Base-by-base conservation (phyloP, 768 basidiomycete genomes). In the Mycena haematopus region DNA sequence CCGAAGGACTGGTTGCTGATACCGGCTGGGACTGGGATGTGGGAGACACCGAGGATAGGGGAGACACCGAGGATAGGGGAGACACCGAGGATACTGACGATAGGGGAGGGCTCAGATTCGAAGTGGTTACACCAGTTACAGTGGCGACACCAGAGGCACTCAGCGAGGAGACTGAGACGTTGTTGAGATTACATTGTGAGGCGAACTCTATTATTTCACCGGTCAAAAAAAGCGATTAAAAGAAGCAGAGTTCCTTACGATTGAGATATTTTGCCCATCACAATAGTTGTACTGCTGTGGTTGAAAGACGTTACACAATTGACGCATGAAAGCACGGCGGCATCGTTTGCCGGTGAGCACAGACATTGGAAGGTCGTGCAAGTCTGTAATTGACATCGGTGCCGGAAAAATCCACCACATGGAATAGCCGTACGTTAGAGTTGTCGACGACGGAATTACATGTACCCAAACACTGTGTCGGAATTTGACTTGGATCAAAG, bases 351-450 rank as follows among this genome's bases (percentile, higher is more conserved):
- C 6, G 61, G 33, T 2, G 70, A 71, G 33, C 76, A 77, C 2
- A 75, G 11, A 55, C 76, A 77, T 11, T 54, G 36, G 15, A 56
- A 62, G 2, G 57, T 66, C n/a, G n/a, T 52, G 53, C 76, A 77
- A 22, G 55, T 62, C 75, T 77, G 78, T 75, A 75, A 74, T 76
- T 75, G 78, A 24, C 13, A 38, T 50, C 40, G 4, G 31, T 44
- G 8, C 2, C 21, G 21, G 21, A 3, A 8, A 27, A 13, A 2
- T n/a, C 27, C 2, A 19, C 25, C 15, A 2, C 19, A 21, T 6
- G 13, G n/a, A 22, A 57, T 31, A 50, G 3, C 40, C 56, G 2
- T 52, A 65, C 65, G 13, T 65, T 61, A 22, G 60, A 42, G 29
- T 52, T 42, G 38, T 58, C 52, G 3, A 65, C n/a, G 38, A 65